These are phyloP conservation scores for Saxispiralis lemnorum DNA, from an alignment of 495 filamentous ascomycete species.

Conservation along the genomic window DNA sequence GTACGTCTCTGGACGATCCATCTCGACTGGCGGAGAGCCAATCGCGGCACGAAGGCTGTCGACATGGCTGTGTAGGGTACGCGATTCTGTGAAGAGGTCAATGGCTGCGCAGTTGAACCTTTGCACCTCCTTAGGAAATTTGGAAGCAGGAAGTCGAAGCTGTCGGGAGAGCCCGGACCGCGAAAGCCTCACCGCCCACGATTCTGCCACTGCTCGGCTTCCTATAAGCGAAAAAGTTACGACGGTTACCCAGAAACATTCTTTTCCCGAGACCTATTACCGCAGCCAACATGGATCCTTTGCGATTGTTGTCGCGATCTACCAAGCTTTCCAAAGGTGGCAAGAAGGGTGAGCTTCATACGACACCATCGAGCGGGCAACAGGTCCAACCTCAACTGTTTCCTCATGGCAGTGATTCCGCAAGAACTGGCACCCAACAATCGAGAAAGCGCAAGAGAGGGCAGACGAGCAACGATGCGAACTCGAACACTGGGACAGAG, in stretches of 20 bases:
- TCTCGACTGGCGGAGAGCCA: constrained; percentile 11
- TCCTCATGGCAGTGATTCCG: constrained; percentile 21
- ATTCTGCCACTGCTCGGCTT: no score
- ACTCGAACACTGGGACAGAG: no score
- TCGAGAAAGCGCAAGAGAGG: constrained; percentile 23
- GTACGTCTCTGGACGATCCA: constrained; percentile 8
- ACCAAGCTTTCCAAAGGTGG: constrained; percentile 29
- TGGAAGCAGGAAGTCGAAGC: neutral
- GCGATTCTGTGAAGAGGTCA: neutral
- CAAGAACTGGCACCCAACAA: constrained; percentile 13
- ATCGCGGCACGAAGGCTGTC: constrained; percentile 3
- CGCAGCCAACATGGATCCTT: constrained; percentile 37
- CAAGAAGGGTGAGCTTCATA: constrained; percentile 19
- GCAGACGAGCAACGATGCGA: constrained; percentile 3
- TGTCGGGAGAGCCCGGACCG: no score
- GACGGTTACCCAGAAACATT: neutral
- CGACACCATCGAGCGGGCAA: constrained; percentile 35
- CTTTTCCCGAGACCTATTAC: neutral
- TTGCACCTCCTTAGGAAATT: constrained; percentile 4
- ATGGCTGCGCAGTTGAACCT: neutral
- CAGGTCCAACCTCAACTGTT: constrained; percentile 38
- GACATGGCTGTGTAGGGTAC: constrained; percentile 5
- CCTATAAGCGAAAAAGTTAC: neutral
- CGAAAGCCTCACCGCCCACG: no score
- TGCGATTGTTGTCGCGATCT: constrained; percentile 49